Percentiles rank a stretch among this genome's conserved stretches.
Evolutionary conservation across 306 rosid species (phyloP).

Genomic region (Vigna unguiculata): DNA sequence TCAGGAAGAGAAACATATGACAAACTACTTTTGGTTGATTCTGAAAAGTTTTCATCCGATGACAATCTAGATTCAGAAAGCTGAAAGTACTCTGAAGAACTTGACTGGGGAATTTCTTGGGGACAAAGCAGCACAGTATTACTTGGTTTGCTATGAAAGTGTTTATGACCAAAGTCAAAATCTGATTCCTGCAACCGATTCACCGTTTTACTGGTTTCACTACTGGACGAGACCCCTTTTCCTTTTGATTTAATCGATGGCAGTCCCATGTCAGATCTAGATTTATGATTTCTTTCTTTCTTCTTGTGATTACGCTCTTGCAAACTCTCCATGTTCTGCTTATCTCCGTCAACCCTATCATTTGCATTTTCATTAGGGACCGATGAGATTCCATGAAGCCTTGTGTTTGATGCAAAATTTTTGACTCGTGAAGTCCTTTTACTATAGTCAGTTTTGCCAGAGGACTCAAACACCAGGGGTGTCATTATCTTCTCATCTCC

Average conservation of each 20-base stretch:
- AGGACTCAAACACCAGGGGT: conserved; percentile 46
- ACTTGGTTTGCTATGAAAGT: conserved; percentile 43
- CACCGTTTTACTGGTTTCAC: conserved; percentile 49
- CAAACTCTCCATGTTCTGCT: conserved; percentile 46
- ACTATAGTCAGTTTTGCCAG: conserved; percentile 45
- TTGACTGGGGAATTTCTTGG: conserved; percentile 53
- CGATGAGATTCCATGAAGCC: conserved; percentile 45
- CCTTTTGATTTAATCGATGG: conserved; percentile 44
- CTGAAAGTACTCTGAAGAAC: conserved; percentile 49
- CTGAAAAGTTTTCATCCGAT: conserved; percentile 53
- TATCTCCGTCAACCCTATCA: conserved; percentile 42
- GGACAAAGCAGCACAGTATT: conserved; percentile 55
- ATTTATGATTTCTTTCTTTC: conserved; percentile 52
- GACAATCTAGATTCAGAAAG: conserved; percentile 51
- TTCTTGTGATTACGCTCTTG: conserved; percentile 46
- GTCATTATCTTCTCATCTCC: conserved; percentile 51
- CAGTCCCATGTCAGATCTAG: conserved; percentile 43
- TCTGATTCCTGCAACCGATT: conserved; percentile 48
- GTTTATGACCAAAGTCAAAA: conserved; percentile 41
- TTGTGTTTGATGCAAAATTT: conserved; percentile 42
- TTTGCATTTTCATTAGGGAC: conserved; percentile 48
- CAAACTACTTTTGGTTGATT: conserved; percentile 55
- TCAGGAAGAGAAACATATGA: conserved; percentile 63
- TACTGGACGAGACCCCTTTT: conserved; percentile 46
- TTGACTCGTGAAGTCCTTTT: conserved; percentile 48